Conservation (phyloP, 2,329 filamentous ascomycete species). For the Ciborinia camelliae region DNA sequence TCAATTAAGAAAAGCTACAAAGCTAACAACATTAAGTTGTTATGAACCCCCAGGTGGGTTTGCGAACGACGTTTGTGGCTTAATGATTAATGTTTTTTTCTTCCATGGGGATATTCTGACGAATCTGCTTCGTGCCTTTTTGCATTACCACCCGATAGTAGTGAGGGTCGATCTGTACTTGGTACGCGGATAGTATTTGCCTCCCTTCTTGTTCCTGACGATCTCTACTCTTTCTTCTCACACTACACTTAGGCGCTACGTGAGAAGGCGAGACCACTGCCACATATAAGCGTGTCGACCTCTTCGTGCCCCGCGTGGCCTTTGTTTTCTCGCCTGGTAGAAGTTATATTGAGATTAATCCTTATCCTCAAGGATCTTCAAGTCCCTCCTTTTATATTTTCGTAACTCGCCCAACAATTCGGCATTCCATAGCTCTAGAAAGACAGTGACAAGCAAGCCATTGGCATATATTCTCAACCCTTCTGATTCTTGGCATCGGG, state of each 20-base stretch:
- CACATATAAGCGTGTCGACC: neutral
- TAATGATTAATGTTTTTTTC: constrained; percentile 3
- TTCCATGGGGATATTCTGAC: neutral
- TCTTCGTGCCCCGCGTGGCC: constrained; percentile 10
- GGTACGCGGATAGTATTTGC: neutral
- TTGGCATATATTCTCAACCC: neutral
- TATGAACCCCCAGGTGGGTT: neutral
- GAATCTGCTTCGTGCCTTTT: constrained; percentile 1
- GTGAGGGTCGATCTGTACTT: neutral
- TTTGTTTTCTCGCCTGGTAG: neutral
- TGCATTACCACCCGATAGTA: neutral
- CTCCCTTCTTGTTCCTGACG: constrained; percentile 16
- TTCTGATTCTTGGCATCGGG: neutral
- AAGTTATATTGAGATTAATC: neutral
- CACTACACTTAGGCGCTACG: neutral
- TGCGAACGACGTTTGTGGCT: neutral
- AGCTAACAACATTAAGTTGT: neutral
- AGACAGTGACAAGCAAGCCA: neutral
- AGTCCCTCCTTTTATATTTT: constrained; percentile 3
- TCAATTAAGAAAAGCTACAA: constrained; percentile 1
- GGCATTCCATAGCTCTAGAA: neutral
- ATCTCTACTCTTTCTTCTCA: constrained; percentile 17
- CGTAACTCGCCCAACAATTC: neutral
- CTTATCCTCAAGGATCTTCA: neutral
- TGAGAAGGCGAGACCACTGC: constrained; percentile 8